Conservation (phyloP, 2,329 filamentous ascomycete species). For the Fusarium sp. region DNA sequence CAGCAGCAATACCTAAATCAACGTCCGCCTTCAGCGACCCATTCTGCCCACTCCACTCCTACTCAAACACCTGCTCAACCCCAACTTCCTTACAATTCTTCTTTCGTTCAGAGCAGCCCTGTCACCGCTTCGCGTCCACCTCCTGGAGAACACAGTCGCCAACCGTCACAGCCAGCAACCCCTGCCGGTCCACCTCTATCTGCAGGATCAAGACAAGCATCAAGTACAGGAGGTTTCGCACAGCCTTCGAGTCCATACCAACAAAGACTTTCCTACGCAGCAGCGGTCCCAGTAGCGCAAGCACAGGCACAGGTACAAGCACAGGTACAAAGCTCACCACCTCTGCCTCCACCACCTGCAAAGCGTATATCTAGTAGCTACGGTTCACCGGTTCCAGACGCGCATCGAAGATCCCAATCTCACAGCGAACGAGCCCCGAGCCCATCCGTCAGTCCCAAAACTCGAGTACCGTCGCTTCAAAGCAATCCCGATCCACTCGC, state of each 20-base stretch:
- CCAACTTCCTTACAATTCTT: constrained; percentile 66
- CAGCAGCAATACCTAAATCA: constrained; percentile 61
- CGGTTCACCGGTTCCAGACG: constrained; percentile 58
- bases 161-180: constrained; percentile 67
- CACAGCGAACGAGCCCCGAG: constrained; percentile 76
- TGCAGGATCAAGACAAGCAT: constrained; percentile 59
- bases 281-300: constrained; percentile 49
- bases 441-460: constrained; percentile 84
- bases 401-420: constrained; percentile 64
- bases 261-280: constrained; percentile 58
- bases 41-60: constrained; percentile 69
- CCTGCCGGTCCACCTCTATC: constrained; percentile 66
- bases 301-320: constrained; percentile 47
- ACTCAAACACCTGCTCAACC: constrained; percentile 74
- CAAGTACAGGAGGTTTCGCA: constrained; percentile 56
- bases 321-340: constrained; percentile 53
- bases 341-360: constrained; percentile 53
- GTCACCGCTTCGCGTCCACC: constrained; percentile 60
- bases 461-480: constrained; percentile 68
- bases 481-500: constrained; percentile 56
- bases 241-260: constrained; percentile 72
- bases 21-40: constrained; percentile 70
- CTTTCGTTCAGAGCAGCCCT: constrained; percentile 68
- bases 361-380: constrained; percentile 61
- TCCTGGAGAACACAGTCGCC: constrained; percentile 60